Conservation (phyloP, 1,284 basidiomycete genomes). For the Cryptococcus amylolentus region DNA sequence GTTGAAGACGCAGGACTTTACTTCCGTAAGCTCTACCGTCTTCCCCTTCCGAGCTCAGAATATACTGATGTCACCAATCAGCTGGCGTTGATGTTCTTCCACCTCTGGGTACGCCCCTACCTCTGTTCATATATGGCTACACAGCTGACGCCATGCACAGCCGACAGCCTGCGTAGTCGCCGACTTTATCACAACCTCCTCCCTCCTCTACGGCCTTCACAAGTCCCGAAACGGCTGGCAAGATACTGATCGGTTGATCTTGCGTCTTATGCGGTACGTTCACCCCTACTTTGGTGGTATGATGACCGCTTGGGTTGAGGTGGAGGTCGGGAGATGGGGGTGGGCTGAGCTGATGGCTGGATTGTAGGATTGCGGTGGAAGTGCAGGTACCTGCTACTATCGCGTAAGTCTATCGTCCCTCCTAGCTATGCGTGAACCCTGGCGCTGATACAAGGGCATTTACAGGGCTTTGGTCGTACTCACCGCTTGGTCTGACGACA, state of each 20-base stretch:
- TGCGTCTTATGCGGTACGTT: slow-evolving; percentile 10
- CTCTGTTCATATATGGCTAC: too few relatives aligned
- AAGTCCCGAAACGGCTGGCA: slow-evolving; percentile 10
- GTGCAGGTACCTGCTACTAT: slow-evolving; percentile 15
- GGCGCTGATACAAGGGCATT: neutral
- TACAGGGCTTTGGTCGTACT: neutral
- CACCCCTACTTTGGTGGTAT: neutral
- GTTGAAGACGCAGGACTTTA: neutral
- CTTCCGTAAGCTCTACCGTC: neutral
- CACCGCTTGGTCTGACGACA: neutral
- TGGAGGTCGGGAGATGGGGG: neutral
- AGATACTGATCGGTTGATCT: slow-evolving; percentile 12
- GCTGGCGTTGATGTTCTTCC: slow-evolving; percentile 12
- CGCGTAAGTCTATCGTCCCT: slow-evolving; percentile 2
- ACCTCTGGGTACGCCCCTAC: slow-evolving; percentile 12
- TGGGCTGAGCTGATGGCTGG: neutral
- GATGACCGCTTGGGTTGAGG: too few relatives aligned
- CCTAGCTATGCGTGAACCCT: neutral
- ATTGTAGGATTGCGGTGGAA: slow-evolving; percentile 9
- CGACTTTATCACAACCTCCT: slow-evolving; percentile 12
- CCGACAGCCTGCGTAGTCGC: slow-evolving; percentile 14
- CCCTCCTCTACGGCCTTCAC: slow-evolving; percentile 13
- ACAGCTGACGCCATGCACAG: neutral
- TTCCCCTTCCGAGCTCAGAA: neutral
- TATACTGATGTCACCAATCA: neutral